Evolutionary conservation across 2,329 filamentous ascomycete species (phyloP), one percentile per base, ranked within the genome.

Genomic region (Dactylellina haptotyla): DNA sequence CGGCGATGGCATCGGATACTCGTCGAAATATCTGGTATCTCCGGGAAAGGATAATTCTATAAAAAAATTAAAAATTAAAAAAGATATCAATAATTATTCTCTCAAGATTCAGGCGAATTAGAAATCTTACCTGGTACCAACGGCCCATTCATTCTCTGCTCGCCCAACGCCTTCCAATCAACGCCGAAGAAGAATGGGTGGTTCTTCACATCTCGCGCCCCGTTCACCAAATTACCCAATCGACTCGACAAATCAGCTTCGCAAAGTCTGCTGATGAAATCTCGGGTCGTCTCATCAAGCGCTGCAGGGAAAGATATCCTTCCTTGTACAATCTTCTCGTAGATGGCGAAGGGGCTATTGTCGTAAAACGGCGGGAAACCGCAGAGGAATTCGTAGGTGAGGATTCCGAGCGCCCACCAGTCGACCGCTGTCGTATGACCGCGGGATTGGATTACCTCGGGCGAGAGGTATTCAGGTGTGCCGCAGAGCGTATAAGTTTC

Each of bases 351-450:
- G 0, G 91, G 91, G 76, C 93, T 94, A 76, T 91, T 88, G 79
- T 93, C 89, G 90, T 91, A 95, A 79, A 94, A 95, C 0, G 91
- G 91, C 12, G 91, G 91, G 79, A 93, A 93, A 26, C 91, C 91
- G 8, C 91, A 92, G 53, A 94, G 82, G 79, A 94, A 94, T 79
- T 95, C 91, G 80, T 92, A 94, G 70, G 94, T 88, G 65, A 95
- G 81, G 76, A 94, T 93, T 25, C 91, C 91, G 76, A 95, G 84
- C 0, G 91, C 91, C 91, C 91, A 94, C 91, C 91, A 94, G 83
- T 94, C 91, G 34, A 94, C 91, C 12, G 91, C 90, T 1, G 87
- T 88, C 1, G 87, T 89, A 79, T 90, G 88, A 10, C 90, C 91
- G 79, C 91, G 92, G 80, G 92, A 93, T 76, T 92, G 87, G 77